Conservation (phyloP, 179 eudicot genomes). For the Camellia oleifera region DNA sequence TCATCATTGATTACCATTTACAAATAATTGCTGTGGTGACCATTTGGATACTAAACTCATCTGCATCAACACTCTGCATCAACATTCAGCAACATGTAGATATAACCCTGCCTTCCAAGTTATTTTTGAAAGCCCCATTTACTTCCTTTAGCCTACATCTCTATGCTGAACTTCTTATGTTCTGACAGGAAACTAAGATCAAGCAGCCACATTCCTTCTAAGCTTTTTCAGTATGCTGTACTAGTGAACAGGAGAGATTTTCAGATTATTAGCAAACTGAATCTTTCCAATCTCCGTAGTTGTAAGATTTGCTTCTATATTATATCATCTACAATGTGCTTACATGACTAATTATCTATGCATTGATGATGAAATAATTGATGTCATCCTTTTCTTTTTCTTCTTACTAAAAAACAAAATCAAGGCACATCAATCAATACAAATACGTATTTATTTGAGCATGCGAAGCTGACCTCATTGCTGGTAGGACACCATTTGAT, state of each 20-base stretch:
- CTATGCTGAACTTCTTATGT: no score
- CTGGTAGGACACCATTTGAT: neutral
- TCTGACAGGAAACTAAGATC: no score
- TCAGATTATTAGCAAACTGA: neutral
- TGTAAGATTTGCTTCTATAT: neutral
- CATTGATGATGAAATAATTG: neutral
- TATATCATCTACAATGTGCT: neutral
- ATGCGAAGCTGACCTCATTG: neutral
- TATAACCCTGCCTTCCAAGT: neutral
- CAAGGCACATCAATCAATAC: neutral
- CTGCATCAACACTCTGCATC: neutral
- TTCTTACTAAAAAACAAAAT: neutral
- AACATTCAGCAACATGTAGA: neutral
- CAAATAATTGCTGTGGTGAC: neutral
- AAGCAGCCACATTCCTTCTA: no score
- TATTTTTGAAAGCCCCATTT: neutral
- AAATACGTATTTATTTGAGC: neutral
- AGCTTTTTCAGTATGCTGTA: neutral
- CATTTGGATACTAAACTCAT: neutral
- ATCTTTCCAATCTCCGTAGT: neutral
- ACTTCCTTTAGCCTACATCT: neutral
- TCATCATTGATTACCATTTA: neutral
- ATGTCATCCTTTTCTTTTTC: neutral
- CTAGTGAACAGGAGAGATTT: neutral
- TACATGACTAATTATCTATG: neutral